Conservation (phyloP, 176 grass and related monocot genomes). For the Musa troglodytarum region DNA sequence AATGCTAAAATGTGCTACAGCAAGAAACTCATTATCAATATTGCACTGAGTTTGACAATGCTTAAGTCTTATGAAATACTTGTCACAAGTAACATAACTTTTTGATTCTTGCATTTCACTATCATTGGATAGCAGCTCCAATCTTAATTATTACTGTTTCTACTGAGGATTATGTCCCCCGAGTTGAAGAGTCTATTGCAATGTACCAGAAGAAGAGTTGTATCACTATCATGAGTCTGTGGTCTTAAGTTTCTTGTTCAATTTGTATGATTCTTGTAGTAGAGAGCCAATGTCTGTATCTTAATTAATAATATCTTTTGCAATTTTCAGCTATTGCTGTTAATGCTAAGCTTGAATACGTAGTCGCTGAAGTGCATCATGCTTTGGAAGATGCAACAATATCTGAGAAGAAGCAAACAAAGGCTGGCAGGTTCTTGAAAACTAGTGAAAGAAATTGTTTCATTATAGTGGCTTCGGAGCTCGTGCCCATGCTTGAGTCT, state of each 20-base stretch:
- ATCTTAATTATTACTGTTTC: not conserved
- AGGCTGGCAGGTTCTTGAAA: constrained; percentile 58
- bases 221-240: not conserved
- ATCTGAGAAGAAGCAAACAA: constrained; percentile 44
- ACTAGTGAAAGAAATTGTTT: constrained; percentile 39
- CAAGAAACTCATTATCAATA: too few relatives aligned
- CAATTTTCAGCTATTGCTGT: constrained; percentile 80
- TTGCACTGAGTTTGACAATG: too few relatives aligned
- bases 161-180: too few relatives aligned
- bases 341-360: constrained; percentile 70
- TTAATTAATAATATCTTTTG: constrained; percentile 8
- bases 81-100: too few relatives aligned
- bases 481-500: constrained; percentile 71
- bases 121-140: not conserved
- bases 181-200: not conserved
- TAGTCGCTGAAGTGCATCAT: constrained; percentile 56
- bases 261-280: too few relatives aligned
- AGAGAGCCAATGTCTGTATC: not conserved
- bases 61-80: too few relatives aligned
- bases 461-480: constrained; percentile 69
- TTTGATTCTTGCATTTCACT: not conserved
- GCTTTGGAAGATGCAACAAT: constrained; percentile 27
- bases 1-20: too few relatives aligned
- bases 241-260: not conserved
- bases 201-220: not conserved